A percentile compares a stretch with the other conserved stretches of the same genome.
These are phyloP conservation scores for Polychaeton citri DNA, from an alignment of 2,329 filamentous ascomycete species.

Conservation along the genomic window DNA sequence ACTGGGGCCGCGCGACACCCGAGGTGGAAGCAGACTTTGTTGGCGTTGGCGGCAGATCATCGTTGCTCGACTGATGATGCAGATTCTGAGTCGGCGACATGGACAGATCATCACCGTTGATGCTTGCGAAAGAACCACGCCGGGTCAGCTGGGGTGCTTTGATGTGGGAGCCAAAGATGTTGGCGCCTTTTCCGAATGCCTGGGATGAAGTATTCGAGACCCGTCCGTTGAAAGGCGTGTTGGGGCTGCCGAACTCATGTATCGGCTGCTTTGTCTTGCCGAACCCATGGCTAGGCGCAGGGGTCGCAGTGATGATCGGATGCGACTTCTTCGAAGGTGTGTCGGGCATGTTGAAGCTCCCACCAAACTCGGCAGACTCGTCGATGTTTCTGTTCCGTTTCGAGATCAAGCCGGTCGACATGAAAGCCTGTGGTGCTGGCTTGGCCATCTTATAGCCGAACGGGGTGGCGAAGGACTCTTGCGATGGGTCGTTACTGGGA, in stretches of 20 bases:
- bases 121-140: slow-evolving; percentile 61
- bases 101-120: slow-evolving; percentile 63
- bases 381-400: slow-evolving; percentile 78
- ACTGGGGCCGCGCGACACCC: slow-evolving; percentile 20
- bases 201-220: slow-evolving; percentile 49
- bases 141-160: slow-evolving; percentile 37
- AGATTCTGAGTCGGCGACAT: slow-evolving; percentile 41
- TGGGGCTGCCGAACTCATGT: slow-evolving; percentile 65
- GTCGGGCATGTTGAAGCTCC: slow-evolving; percentile 65
- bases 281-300: slow-evolving; percentile 41
- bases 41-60: slow-evolving; percentile 84
- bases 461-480: slow-evolving; percentile 56
- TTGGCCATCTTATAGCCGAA: slow-evolving; percentile 63
- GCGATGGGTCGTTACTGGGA: slow-evolving; percentile 27
- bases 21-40: slow-evolving; percentile 51
- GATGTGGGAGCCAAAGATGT: slow-evolving; percentile 47
- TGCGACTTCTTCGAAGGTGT: slow-evolving; percentile 89
- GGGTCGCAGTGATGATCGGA: slow-evolving; percentile 45
- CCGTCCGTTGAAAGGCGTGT: slow-evolving; percentile 63
- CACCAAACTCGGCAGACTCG: slow-evolving; percentile 38
- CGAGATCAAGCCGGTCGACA: slow-evolving; percentile 86
- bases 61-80: slow-evolving; percentile 45
- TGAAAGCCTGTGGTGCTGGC: slow-evolving; percentile 71
- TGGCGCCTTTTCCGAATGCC: slow-evolving; percentile 51
- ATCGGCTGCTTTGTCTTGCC: slow-evolving; percentile 50